Conservation (phyloP, 371 early-diverging fungal genomes). For the Gilbertella persicaria region DNA sequence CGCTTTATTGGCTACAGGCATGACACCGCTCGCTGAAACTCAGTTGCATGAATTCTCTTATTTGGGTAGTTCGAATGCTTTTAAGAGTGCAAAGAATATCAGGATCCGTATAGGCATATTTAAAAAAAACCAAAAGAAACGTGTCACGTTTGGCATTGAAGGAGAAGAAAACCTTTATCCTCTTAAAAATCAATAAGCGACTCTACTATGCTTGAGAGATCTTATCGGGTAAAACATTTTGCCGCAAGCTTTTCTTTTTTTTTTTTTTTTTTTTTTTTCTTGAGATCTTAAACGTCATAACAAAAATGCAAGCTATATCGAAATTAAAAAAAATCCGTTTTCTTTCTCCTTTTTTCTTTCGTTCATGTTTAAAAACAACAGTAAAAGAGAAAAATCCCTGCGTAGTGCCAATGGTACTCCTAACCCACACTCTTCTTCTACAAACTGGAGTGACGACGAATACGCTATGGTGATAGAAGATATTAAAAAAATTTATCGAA, state of each 20-base stretch:
- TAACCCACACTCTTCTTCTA: not conserved
- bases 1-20: slow-evolving; percentile 7
- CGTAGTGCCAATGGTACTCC: too few relatives aligned
- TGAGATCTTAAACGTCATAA: too few relatives aligned
- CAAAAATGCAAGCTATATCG: too few relatives aligned
- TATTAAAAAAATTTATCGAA: slow-evolving; percentile 67
- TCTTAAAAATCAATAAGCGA: too few relatives aligned
- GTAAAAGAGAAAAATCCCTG: not conserved
- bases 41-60: not conserved
- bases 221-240: too few relatives aligned
- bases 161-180: too few relatives aligned
- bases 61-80: slow-evolving; percentile 3
- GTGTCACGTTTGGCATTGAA: slow-evolving; percentile 2
- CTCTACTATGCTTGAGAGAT: too few relatives aligned
- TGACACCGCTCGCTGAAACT: slow-evolving; percentile 14
- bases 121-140: not conserved
- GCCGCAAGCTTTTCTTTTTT: too few relatives aligned
- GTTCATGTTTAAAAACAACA: not conserved
- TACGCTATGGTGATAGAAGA: slow-evolving; percentile 64
- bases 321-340: too few relatives aligned
- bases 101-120: slow-evolving; percentile 1
- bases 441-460: slow-evolving; percentile 36
- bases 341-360: not conserved
- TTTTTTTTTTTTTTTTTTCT: too few relatives aligned
- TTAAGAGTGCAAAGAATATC: slow-evolving; percentile 11